phyloP scores from a whole-genome alignment of 768 basidiomycete species.

The Hemileccinum rubropunctum region DNA sequence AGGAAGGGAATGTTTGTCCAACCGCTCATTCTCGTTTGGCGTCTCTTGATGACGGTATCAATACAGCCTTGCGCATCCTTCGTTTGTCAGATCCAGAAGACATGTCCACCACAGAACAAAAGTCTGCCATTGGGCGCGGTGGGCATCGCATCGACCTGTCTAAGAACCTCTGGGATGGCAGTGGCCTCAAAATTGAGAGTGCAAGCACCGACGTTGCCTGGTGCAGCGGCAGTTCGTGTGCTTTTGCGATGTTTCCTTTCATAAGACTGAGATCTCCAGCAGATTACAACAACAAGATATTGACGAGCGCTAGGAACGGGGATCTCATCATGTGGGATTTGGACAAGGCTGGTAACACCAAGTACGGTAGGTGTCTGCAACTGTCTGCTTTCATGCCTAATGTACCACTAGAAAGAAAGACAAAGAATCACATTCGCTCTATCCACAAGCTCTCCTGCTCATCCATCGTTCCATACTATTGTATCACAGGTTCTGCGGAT shows the following conservation, averaged over 20 bases:
- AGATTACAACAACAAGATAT: conserved; percentile 73
- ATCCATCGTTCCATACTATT: conserved; percentile 64
- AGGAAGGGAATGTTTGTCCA: conserved; percentile 68
- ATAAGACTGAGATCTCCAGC: conserved; percentile 3
- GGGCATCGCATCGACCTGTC: conserved; percentile 70
- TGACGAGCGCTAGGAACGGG: conserved; percentile 79
- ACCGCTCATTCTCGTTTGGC: not conserved
- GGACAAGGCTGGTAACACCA: conserved; percentile 59
- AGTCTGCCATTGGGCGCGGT: conserved; percentile 51
- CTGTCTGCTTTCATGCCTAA: conserved; percentile 11
- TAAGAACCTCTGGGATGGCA: conserved; percentile 76
- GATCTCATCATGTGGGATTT: conserved; percentile 85
- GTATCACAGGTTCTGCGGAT: conserved; percentile 78
- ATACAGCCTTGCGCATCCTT: conserved; percentile 56
- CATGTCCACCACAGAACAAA: conserved; percentile 43
- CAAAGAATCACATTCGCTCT: conserved; percentile 68
- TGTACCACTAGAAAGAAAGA: conserved; percentile 53
- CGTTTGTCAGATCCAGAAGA: conserved; percentile 51
- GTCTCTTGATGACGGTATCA: conserved; percentile 8
- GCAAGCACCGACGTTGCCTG: conserved; percentile 80
- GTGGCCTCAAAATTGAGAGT: conserved; percentile 75
- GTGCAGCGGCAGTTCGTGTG: conserved; percentile 62
- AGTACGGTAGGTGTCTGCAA: conserved; percentile 55
- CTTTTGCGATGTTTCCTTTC: not conserved
- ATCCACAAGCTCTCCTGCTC: conserved; percentile 71